These are phyloP conservation scores for Oryza meridionalis DNA, from an alignment of 176 grass and related monocot species.

Conservation along the genomic window DNA sequence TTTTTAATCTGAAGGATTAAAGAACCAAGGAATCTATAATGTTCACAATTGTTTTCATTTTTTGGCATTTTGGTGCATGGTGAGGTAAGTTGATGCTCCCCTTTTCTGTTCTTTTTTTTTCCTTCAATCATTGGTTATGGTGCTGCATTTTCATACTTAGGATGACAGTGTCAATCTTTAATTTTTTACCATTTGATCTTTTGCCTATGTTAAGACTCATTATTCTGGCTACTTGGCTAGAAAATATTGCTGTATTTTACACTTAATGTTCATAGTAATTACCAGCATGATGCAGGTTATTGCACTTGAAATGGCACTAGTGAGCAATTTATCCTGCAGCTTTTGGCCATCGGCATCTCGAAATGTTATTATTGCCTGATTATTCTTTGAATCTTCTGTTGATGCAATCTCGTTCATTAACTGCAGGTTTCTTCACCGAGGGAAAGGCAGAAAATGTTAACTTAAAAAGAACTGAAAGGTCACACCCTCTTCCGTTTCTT, in stretches of 20 bases:
- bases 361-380: constrained; percentile 21
- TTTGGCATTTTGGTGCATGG: background rate
- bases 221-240: background rate
- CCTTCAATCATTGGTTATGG: constrained; percentile 1
- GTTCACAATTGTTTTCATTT: background rate
- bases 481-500: constrained; percentile 79
- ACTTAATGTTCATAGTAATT: constrained; percentile 12
- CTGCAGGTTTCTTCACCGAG: constrained; percentile 48
- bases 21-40: background rate
- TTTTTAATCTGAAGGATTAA: background rate
- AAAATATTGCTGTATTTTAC: background rate
- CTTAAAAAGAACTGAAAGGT: constrained; percentile 55
- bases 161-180: background rate
- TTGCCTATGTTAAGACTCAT: background rate
- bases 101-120: background rate
- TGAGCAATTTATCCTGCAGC: constrained; percentile 11
- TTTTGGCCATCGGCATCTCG: background rate
- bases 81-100: background rate
- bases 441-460: constrained; percentile 36
- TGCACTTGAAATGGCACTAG: constrained; percentile 1
- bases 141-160: background rate
- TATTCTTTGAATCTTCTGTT: constrained; percentile 15
- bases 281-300: background rate
- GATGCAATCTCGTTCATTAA: constrained; percentile 16
- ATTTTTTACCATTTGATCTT: background rate